A percentile compares a stretch with the other conserved stretches of the same genome.
Evolutionary conservation across 257 asterid genomes (phyloP).

Genomic region (Capsicum rhomboideum): DNA sequence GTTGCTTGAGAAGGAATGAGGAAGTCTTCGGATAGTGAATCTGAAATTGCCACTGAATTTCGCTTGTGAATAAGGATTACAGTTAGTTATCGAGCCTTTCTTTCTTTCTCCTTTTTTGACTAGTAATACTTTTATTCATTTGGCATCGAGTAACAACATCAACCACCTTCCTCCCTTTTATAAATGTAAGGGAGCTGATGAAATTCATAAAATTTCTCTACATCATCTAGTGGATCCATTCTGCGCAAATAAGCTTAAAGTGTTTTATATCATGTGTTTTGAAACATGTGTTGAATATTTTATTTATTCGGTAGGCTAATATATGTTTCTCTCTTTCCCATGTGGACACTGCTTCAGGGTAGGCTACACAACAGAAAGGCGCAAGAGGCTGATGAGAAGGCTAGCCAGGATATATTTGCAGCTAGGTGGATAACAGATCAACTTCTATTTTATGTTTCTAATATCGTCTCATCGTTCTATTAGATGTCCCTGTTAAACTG

Average conservation of each 20-base stretch:
- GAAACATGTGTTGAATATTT: not conserved
- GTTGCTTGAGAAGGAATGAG: not conserved
- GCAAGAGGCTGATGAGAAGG: constrained; percentile 81
- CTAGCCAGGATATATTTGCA: constrained; percentile 72
- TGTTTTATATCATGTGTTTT: not conserved
- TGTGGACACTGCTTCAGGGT: constrained; percentile 40
- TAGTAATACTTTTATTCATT: not conserved
- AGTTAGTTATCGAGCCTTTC: not conserved
- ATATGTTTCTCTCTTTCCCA: not conserved
- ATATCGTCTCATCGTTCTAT: not conserved
- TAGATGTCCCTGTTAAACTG: not conserved
- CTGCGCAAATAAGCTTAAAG: not conserved
- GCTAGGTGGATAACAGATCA: constrained; percentile 41
- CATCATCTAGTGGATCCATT: not conserved
- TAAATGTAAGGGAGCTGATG: not conserved
- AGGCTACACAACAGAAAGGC: constrained; percentile 65
- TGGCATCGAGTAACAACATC: not conserved
- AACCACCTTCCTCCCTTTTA: not conserved
- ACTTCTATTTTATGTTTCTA: not conserved
- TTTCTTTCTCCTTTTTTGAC: not conserved
- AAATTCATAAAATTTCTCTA: not conserved
- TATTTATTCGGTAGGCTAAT: not conserved
- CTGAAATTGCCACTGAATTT: not conserved
- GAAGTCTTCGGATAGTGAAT: not conserved
- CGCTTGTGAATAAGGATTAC: not conserved